phyloP scores from a whole-genome alignment of 768 basidiomycete genomes.

The Rhodotorula babjevae region DNA sequence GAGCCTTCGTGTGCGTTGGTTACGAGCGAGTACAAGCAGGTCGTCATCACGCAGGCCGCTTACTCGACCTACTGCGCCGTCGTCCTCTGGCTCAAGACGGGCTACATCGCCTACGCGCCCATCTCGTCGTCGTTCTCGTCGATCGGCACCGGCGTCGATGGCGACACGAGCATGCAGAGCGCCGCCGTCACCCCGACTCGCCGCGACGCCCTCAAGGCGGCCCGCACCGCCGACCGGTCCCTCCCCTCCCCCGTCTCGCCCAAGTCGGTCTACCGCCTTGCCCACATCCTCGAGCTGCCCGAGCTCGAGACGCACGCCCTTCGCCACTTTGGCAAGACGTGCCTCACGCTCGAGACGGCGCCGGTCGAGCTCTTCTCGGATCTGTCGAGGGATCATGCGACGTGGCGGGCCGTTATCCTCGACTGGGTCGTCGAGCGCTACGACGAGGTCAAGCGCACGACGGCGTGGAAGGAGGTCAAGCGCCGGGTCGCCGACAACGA shows the following conservation, averaged over 20 bases:
- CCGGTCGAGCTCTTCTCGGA: background rate
- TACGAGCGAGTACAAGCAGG: too few species aligned
- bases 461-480: too few species aligned
- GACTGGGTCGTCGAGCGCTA: background rate
- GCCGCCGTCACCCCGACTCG: too few species aligned
- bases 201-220: too few species aligned
- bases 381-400: background rate
- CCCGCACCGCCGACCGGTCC: too few species aligned
- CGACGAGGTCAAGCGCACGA: background rate
- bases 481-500: too few species aligned
- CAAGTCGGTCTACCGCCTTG: conserved; percentile 3
- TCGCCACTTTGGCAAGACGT: background rate
- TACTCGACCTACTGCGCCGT: conserved; percentile 13
- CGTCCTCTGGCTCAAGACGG: background rate
- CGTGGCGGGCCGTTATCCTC: background rate
- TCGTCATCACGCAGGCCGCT: background rate
- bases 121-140: too few species aligned
- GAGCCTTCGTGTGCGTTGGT: too few species aligned
- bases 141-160: too few species aligned
- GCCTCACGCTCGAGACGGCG: background rate
- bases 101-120: background rate
- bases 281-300: conserved; percentile 3
- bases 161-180: too few species aligned
- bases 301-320: background rate
- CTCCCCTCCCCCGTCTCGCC: conserved; percentile 8